These are phyloP conservation scores for Sphaerulina musiva DNA, from an alignment of 2,329 filamentous ascomycete genomes.

Conservation along the genomic window DNA sequence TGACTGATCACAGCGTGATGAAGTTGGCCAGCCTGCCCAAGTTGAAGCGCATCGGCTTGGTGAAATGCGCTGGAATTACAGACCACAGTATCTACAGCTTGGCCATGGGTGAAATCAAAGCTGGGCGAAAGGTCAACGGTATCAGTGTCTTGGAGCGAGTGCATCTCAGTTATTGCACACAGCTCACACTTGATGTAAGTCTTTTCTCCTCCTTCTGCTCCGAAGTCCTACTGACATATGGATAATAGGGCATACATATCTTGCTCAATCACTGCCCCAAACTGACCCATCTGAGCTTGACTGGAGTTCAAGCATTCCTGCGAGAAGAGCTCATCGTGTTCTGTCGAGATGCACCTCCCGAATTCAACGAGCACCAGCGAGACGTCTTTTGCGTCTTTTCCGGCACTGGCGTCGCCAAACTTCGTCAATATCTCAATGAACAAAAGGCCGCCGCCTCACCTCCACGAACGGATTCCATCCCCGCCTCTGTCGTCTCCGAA, in stretches of 20 bases:
- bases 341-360: slow-evolving; percentile 79
- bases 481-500: slow-evolving; percentile 21
- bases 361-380: slow-evolving; percentile 92
- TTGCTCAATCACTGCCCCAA: slow-evolving; percentile 86
- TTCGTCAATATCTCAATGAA: slow-evolving; percentile 71
- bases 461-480: slow-evolving; percentile 14
- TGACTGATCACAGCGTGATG: slow-evolving; percentile 82
- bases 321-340: slow-evolving; percentile 76
- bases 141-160: slow-evolving; percentile 78
- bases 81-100: slow-evolving; percentile 81
- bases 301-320: slow-evolving; percentile 85
- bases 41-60: slow-evolving; percentile 85
- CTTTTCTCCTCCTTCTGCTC: not conserved
- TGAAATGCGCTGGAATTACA: slow-evolving; percentile 88
- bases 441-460: slow-evolving; percentile 16
- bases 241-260: slow-evolving; percentile 70
- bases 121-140: slow-evolving; percentile 37
- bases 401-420: slow-evolving; percentile 68
- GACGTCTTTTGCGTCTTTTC: slow-evolving; percentile 98
- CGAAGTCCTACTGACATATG: slow-evolving; percentile 28
- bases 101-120: slow-evolving; percentile 48
- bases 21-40: slow-evolving; percentile 83
- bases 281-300: slow-evolving; percentile 88
- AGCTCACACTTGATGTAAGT: slow-evolving; percentile 71
- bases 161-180: slow-evolving; percentile 89